Evolutionary conservation across 1,284 basidiomycete genomes (phyloP), one percentile per base, ranked within the genome.

Genomic region (Laetiporus sulphureus): DNA sequence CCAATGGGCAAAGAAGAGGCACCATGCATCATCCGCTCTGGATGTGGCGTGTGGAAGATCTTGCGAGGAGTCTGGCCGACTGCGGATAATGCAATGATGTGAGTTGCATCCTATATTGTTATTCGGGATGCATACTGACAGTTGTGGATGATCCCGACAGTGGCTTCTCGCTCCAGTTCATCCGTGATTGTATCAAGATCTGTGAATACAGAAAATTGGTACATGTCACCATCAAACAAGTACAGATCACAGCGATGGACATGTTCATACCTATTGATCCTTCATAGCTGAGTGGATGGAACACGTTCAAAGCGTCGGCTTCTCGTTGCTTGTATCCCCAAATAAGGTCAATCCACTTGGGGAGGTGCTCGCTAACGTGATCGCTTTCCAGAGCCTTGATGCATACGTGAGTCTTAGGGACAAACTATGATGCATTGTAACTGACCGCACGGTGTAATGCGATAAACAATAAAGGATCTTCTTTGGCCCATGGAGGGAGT

Each of bases 61-160:
- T 91, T 91, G 20, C 81, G 72, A 2, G 91, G 91, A 0, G 92
- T 94, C 64, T 94, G 91, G 13, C 91, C 91, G 56, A 94, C 88
- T 89, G 51, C 4, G 40, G 23, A 42, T 11, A 11, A 33, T 16
- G 32, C 55, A 22, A 60, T 47, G 31, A 3, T 15, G 10, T 21
- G n/a, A 19, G 33, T 18, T 21, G 12, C 38, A 6, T n/a, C 16
- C 7, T 10, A 30, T 13, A 13, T 16, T 5, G 35, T 7, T 4
- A 42, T 16, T 43, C 38, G 6, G 15, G 3, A 13, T 3, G 15
- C 16, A n/a, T 2, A 52, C 73, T 40, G 51, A 89, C 91, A 95
- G 51, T 95, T 96, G 63, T 97, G 93, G 35, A 98, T 96, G 50
- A 94, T 95, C 3, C 92, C 91, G 6, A 94, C 88, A 2, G 90